phyloP scores from a whole-genome alignment of 148 eudicot species.

The Diospyros kaki region DNA sequence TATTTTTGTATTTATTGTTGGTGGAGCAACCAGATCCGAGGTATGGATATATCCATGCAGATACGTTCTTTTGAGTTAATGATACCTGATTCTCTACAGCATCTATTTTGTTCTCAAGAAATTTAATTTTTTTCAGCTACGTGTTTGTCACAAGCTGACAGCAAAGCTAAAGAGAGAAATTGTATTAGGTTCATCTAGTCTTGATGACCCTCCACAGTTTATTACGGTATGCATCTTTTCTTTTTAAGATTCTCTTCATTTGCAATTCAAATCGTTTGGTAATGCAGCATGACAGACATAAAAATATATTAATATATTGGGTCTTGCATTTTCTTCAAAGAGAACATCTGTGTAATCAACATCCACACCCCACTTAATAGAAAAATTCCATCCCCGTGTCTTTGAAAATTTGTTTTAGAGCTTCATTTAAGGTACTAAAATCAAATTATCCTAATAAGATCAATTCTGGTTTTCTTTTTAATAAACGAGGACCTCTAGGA shows the following conservation, averaged over 20 bases:
- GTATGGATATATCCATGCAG: conserved; percentile 25
- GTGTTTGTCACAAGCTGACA: conserved; percentile 82
- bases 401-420: background rate
- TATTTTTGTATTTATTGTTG: conserved; percentile 85
- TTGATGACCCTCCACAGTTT: conserved; percentile 88
- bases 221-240: conserved; percentile 49
- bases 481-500: background rate
- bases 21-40: conserved; percentile 96
- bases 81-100: background rate
- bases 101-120: background rate
- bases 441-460: background rate
- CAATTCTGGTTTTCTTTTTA: background rate
- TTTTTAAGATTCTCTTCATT: background rate
- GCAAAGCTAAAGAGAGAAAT: conserved; percentile 80
- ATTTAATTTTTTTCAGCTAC: conserved; percentile 44
- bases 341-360: background rate
- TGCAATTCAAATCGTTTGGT: background rate
- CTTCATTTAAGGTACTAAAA: background rate
- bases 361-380: no score
- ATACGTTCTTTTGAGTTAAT: background rate
- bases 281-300: background rate
- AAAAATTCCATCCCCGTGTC: no score
- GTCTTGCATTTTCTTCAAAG: background rate
- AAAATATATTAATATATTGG: background rate
- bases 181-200: conserved; percentile 83